phyloP scores from a whole-genome alignment of 1,139 yeast genomes.

The Chernovozyma sophiae-reginae region DNA sequence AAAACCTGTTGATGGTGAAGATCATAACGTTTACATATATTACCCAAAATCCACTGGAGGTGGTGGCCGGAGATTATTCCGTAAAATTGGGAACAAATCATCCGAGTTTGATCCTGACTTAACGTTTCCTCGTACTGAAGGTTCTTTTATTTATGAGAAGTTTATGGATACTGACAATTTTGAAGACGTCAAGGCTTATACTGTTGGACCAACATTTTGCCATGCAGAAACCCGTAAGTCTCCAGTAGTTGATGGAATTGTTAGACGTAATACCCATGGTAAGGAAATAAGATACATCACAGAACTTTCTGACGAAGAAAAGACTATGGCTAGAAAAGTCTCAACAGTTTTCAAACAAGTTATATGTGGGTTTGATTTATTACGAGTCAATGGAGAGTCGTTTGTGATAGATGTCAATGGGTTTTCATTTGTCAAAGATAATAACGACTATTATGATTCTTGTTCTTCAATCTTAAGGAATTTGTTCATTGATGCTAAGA shows the following conservation, averaged over 20 bases:
- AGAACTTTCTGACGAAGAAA: slow-evolving; percentile 69
- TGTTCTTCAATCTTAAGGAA: slow-evolving; percentile 77
- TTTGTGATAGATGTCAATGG: slow-evolving; percentile 98
- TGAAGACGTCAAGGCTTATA: slow-evolving; percentile 97
- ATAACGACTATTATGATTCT: slow-evolving; percentile 76
- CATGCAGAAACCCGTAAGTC: slow-evolving; percentile 98
- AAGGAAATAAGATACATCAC: slow-evolving; percentile 93
- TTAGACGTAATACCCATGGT: slow-evolving; percentile 94
- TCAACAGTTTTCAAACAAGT: slow-evolving; percentile 81
- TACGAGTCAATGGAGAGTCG: slow-evolving; percentile 83
- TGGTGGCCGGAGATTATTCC: slow-evolving; percentile 90
- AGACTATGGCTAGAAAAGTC: slow-evolving; percentile 72
- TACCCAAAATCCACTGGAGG: slow-evolving; percentile 90
- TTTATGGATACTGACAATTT: slow-evolving; percentile 98
- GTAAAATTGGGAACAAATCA: slow-evolving; percentile 96
- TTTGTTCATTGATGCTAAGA: slow-evolving; percentile 60
- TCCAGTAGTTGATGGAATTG: slow-evolving; percentile 98
- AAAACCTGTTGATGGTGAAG: slow-evolving; percentile 98
- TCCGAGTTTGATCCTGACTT: slow-evolving; percentile 91
- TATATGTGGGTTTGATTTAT: slow-evolving; percentile 95
- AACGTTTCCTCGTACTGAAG: slow-evolving; percentile 73
- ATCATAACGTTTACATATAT: slow-evolving; percentile 92
- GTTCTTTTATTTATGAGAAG: slow-evolving; percentile 88
- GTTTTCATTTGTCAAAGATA: slow-evolving; percentile 95
- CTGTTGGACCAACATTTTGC: slow-evolving; percentile 86